Percentiles rank a stretch among this genome's conserved stretches.
Evolutionary conservation across 352 stramenopile genomes (phyloP).

Genomic region (Pythium chondricola): DNA sequence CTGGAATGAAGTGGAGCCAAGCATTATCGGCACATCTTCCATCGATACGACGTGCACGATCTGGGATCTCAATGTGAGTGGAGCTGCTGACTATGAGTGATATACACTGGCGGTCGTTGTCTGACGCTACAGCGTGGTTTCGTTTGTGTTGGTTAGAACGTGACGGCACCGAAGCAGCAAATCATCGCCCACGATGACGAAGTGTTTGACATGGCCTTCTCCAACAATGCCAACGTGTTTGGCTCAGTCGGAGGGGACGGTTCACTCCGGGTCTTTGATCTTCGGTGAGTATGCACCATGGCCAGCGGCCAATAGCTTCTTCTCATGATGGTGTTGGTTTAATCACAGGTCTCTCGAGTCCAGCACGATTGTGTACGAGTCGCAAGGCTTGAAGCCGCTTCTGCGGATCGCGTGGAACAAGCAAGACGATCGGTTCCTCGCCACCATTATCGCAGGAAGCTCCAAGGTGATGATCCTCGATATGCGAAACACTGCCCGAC

Average conservation of each 20-base stretch:
- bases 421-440: conserved; percentile 96
- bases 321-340: background rate
- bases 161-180: conserved; percentile 82
- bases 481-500: conserved; percentile 86
- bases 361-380: conserved; percentile 97
- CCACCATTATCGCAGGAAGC: conserved; percentile 91
- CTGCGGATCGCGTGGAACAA: conserved; percentile 96
- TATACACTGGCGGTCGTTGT: background rate
- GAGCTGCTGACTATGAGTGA: background rate
- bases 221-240: conserved; percentile 92
- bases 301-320: too few relatives aligned
- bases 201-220: conserved; percentile 98
- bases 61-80: conserved; percentile 95
- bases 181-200: conserved; percentile 98
- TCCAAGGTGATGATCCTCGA: conserved; percentile 94
- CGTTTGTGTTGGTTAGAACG: conserved; percentile 31
- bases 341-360: conserved; percentile 66
- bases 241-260: conserved; percentile 95
- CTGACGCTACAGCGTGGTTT: background rate
- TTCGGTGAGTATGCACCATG: conserved; percentile 89
- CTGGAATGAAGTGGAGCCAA: conserved; percentile 96
- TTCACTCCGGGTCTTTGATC: conserved; percentile 96
- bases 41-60: conserved; percentile 99
- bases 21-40: conserved; percentile 93
- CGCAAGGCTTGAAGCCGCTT: conserved; percentile 80